These are phyloP conservation scores for Haplographium delicatum DNA, from an alignment of 495 filamentous ascomycete species.

Conservation along the genomic window DNA sequence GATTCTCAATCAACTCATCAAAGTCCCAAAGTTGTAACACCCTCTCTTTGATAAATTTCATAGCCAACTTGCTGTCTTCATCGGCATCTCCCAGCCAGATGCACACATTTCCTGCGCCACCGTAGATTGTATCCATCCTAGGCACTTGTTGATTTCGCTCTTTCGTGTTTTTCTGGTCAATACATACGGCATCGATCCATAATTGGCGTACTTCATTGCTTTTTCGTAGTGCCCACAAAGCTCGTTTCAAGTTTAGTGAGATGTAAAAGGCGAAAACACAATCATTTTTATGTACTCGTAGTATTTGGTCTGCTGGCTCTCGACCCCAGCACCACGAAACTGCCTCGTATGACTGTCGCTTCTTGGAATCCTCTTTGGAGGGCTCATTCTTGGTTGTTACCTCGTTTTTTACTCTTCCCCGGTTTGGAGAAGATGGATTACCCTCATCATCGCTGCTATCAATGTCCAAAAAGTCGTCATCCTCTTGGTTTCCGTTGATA, in stretches of 20 bases:
- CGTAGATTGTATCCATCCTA: conserved; percentile 26
- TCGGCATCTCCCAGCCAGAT: conserved; percentile 4
- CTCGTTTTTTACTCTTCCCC: no score
- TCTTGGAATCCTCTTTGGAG: background rate
- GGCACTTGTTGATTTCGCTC: conserved; percentile 24
- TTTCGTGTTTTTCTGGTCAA: background rate
- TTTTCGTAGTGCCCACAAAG: background rate
- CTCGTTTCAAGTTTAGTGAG: background rate
- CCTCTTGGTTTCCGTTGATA: no score
- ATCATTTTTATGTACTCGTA: background rate
- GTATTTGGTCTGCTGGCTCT: background rate
- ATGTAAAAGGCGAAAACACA: background rate
- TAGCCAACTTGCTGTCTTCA: background rate
- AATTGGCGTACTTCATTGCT: background rate
- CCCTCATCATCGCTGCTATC: no score
- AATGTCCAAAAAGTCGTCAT: no score
- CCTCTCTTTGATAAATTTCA: conserved; percentile 10
- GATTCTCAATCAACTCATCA: conserved; percentile 15
- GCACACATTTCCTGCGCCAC: conserved; percentile 2
- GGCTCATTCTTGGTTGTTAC: no score
- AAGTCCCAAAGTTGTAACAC: background rate
- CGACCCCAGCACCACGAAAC: conserved; percentile 1
- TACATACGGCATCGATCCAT: conserved; percentile 1
- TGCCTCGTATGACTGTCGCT: background rate
- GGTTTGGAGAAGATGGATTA: no score